Evolutionary conservation across 805 yeast species (phyloP), one percentile per base, ranked within the genome.

Genomic region (Teunomyces pallodes): DNA sequence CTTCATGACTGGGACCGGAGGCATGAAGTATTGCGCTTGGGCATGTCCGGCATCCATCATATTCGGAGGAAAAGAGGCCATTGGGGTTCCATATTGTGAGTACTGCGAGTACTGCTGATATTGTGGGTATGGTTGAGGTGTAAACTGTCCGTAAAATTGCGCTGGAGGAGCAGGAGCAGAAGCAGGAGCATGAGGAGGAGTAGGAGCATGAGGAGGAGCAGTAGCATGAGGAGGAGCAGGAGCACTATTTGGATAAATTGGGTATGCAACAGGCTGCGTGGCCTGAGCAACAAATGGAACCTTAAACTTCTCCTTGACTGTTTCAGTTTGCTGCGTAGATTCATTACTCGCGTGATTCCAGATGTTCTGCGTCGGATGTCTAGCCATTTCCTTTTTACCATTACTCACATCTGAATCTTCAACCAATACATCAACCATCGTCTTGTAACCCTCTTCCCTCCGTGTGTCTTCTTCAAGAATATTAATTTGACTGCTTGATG

Each of bases 401-500:
- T 32, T 20, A 20, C 24, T 32, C 29, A 14, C 13, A 9, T 40
- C 45, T 27, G 44, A 12, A 14, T 46, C 52, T 5, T 45, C 45
- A 30, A 57, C 55, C 12, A 57, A 47, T 3, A 55, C 51, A 20
- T 58, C 58, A 7, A 58, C 62, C 61, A 58, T 57, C 4, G 39
- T 49, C 42, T 57, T 46, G 13, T 56, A 44, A 13, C 54, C 53
- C 16, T 46, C 44, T 9, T 51, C 54, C 26, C 47, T 50, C 31
- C 45, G 48, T 4, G 49, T 14, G 10, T 43, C 42, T 9, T 29
- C 46, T 16, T 42, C 35, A 9, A 10, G 16, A 9, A 12, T 13
- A 8, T 28, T 28, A 10, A 24, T 20, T 14, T 42, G 42, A 27
- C 29, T 35, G 28, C 39, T 42, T 4, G 44, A 36, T 10, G 43